These are phyloP conservation scores for Mycosarcoma maydis DNA, from an alignment of 1,284 basidiomycete genomes.

Conservation along the genomic window DNA sequence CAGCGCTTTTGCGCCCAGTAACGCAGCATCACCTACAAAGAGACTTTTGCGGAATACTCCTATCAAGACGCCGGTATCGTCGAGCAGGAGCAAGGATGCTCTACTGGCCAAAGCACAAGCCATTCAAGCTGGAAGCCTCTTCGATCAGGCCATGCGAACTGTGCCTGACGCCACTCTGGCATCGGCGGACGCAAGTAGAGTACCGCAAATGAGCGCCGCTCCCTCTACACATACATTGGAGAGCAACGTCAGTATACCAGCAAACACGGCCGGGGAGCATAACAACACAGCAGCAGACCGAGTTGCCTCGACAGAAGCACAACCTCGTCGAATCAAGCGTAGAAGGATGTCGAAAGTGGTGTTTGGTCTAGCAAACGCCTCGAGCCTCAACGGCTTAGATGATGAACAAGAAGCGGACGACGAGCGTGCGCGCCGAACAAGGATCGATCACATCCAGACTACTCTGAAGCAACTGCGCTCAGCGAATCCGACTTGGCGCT, in stretches of 20 bases:
- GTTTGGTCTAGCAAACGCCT: constrained; percentile 29
- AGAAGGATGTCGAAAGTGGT: constrained; percentile 36
- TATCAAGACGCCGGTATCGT: constrained; percentile 4
- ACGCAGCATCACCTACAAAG: constrained; percentile 6
- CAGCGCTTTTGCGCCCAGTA: constrained; percentile 21
- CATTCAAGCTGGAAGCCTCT: constrained; percentile 39
- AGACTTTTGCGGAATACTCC: constrained; percentile 9
- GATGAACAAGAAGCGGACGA: constrained; percentile 26
- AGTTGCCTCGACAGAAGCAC: constrained; percentile 1
- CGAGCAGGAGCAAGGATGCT: constrained; percentile 29
- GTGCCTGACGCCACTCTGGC: not conserved
- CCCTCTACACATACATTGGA: not conserved
- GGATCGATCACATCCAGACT: constrained; percentile 19
- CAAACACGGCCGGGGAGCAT: not conserved
- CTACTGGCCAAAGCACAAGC: constrained; percentile 48
- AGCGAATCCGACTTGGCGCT: constrained; percentile 26
- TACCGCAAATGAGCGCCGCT: not conserved
- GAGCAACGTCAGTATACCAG: not conserved
- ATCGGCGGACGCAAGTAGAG: not conserved
- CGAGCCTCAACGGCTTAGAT: constrained; percentile 24
- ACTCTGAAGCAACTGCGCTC: constrained; percentile 29
- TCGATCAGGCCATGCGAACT: constrained; percentile 36
- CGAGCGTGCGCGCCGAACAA: constrained; percentile 17
- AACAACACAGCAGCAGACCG: not conserved
- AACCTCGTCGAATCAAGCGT: constrained; percentile 14